phyloP scores from a whole-genome alignment of 2,329 filamentous ascomycete species.

The Diaporthe ilicicola region DNA sequence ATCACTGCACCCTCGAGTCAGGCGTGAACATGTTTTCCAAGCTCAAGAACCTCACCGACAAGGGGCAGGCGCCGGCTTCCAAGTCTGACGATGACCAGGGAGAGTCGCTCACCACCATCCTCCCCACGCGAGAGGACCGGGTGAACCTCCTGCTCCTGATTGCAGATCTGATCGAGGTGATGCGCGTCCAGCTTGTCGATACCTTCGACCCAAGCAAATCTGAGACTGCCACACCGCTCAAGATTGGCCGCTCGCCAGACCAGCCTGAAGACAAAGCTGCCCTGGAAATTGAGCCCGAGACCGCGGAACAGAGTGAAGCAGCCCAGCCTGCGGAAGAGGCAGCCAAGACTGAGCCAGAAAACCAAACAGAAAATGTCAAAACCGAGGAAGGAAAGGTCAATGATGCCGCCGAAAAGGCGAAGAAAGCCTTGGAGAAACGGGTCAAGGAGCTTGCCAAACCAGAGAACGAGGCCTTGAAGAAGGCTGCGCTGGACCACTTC shows the following conservation, averaged over 20 bases:
- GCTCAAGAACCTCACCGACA: conserved; percentile 28
- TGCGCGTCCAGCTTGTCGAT: conserved; percentile 35
- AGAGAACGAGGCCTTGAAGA: conserved; percentile 48
- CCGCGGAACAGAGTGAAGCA: background rate
- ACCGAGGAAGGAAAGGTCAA: background rate
- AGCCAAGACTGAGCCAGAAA: background rate
- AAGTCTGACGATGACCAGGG: conserved; percentile 21
- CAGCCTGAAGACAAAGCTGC: conserved; percentile 2
- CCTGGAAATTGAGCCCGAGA: background rate
- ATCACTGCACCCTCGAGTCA: background rate
- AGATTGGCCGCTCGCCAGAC: background rate
- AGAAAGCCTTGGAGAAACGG: conserved; percentile 29
- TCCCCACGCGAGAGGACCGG: conserved; percentile 35
- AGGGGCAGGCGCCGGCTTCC: conserved; percentile 9
- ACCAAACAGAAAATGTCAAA: background rate
- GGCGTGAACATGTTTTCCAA: conserved; percentile 29
- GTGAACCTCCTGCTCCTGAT: conserved; percentile 34
- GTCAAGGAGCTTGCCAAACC: conserved; percentile 37
- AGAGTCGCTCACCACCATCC: conserved; percentile 36
- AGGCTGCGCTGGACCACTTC: conserved; percentile 72
- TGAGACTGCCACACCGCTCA: conserved; percentile 19
- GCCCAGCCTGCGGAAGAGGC: background rate
- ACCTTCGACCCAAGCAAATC: conserved; percentile 31
- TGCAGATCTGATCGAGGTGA: conserved; percentile 31
- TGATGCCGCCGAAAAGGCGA: conserved; percentile 7